Evolutionary conservation across 495 filamentous ascomycete species (phyloP).

Genomic region (Aspergillus bridgeri): DNA sequence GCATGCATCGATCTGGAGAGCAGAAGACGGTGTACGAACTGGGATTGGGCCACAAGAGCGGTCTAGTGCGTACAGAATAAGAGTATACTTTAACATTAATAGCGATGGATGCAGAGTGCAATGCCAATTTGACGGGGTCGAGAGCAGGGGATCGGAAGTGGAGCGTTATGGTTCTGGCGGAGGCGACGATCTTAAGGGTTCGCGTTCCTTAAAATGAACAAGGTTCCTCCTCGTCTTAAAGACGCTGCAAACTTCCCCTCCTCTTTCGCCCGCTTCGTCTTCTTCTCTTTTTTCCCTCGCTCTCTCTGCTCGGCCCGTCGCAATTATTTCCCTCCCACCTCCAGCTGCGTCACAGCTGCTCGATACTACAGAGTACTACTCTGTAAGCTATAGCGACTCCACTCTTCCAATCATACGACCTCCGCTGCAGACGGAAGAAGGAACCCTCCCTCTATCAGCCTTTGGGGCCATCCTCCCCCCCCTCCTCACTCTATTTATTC

Average conservation of each 20-base stretch:
- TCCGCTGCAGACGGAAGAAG: not conserved
- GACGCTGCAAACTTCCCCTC: not conserved
- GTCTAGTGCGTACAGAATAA: not conserved
- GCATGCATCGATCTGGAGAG: not conserved
- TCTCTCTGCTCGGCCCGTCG: no score
- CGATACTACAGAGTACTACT: no score
- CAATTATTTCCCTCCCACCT: not conserved
- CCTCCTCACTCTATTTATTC: not conserved
- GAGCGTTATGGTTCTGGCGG: not conserved
- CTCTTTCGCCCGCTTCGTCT: slow-evolving; percentile 7
- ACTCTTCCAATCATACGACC: not conserved
- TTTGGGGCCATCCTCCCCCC: not conserved
- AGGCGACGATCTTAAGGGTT: not conserved
- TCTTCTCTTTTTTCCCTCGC: not conserved
- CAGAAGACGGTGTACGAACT: not conserved
- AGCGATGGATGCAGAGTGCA: no score
- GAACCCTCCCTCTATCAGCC: not conserved
- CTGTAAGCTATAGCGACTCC: not conserved
- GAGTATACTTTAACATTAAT: no score
- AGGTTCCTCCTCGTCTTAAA: not conserved
- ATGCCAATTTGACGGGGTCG: no score
- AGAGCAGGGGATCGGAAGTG: not conserved
- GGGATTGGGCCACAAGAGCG: not conserved
- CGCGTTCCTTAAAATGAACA: no score
- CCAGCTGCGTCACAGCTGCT: not conserved